These are phyloP conservation scores for Termitomyces sp. DNA, from an alignment of 768 basidiomycete genomes.

Conservation along the genomic window DNA sequence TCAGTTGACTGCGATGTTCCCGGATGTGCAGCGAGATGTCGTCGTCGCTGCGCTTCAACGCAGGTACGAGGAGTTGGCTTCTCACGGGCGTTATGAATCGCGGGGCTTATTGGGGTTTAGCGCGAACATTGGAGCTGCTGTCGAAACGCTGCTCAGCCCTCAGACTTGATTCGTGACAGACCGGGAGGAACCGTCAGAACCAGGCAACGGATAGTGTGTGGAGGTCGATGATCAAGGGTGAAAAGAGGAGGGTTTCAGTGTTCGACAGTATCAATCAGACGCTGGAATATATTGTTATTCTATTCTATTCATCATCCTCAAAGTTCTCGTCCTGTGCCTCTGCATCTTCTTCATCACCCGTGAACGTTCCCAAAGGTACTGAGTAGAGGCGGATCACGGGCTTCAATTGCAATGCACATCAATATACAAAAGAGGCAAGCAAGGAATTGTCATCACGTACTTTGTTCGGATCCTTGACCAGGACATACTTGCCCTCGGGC, in stretches of 20 bases:
- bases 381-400: slow-evolving; percentile 91
- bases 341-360: slow-evolving; percentile 67
- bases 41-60: slow-evolving; percentile 75
- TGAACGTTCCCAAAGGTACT: slow-evolving; percentile 86
- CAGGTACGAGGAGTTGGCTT: slow-evolving; percentile 40
- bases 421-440: not conserved
- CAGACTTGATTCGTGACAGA: slow-evolving; percentile 26
- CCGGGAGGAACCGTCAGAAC: not conserved
- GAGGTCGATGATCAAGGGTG: slow-evolving; percentile 12
- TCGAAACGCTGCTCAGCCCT: slow-evolving; percentile 67
- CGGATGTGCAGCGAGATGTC: slow-evolving; percentile 66
- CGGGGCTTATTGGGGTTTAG: no score
- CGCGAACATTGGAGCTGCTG: slow-evolving; percentile 69
- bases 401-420: slow-evolving; percentile 41
- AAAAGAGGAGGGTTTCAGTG: slow-evolving; percentile 5
- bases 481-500: slow-evolving; percentile 96
- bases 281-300: slow-evolving; percentile 6
- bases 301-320: slow-evolving; percentile 33
- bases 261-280: slow-evolving; percentile 18
- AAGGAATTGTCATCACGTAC: slow-evolving; percentile 44
- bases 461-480: slow-evolving; percentile 98
- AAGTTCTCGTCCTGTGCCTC: slow-evolving; percentile 23
- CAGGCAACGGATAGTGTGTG: not conserved
- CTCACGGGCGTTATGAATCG: no score
- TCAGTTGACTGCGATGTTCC: slow-evolving; percentile 79